These are phyloP conservation scores for Gaeumannomyces sp. DNA, from an alignment of 2,329 filamentous ascomycete species.

Conservation along the genomic window DNA sequence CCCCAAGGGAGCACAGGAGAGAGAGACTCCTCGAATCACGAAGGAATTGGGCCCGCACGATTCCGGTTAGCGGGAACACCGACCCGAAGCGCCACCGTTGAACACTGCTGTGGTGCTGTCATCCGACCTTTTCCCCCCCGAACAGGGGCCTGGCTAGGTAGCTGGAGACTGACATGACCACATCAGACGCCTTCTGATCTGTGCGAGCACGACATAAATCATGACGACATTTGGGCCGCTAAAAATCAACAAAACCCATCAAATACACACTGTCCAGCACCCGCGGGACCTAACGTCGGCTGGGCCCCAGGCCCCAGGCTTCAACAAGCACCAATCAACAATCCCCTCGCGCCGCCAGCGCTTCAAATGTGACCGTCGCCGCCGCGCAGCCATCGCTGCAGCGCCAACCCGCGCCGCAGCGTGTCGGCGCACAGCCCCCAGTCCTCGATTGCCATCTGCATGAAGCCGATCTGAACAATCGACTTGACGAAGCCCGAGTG, in stretches of 20 bases:
- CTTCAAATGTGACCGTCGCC: background rate
- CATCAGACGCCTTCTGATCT: too few relatives aligned
- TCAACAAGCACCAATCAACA: too few relatives aligned
- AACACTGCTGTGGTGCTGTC: too few relatives aligned
- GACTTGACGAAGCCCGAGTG: conserved; percentile 9
- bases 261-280: background rate
- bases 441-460: conserved; percentile 14
- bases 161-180: too few relatives aligned
- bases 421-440: conserved; percentile 11
- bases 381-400: conserved; percentile 13
- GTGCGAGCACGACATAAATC: background rate
- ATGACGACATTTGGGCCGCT: background rate
- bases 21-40: too few relatives aligned
- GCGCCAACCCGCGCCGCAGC: conserved; percentile 10
- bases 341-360: too few relatives aligned
- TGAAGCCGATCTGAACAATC: conserved; percentile 13
- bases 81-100: background rate
- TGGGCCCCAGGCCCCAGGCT: too few relatives aligned
- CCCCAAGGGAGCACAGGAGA: too few relatives aligned
- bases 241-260: background rate
- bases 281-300: too few relatives aligned
- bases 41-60: too few relatives aligned
- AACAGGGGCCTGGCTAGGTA: too few relatives aligned
- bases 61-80: background rate
- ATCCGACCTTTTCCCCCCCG: too few relatives aligned